phyloP scores from a whole-genome alignment of 306 rosid species.

The Oemleria cerasiformis region DNA sequence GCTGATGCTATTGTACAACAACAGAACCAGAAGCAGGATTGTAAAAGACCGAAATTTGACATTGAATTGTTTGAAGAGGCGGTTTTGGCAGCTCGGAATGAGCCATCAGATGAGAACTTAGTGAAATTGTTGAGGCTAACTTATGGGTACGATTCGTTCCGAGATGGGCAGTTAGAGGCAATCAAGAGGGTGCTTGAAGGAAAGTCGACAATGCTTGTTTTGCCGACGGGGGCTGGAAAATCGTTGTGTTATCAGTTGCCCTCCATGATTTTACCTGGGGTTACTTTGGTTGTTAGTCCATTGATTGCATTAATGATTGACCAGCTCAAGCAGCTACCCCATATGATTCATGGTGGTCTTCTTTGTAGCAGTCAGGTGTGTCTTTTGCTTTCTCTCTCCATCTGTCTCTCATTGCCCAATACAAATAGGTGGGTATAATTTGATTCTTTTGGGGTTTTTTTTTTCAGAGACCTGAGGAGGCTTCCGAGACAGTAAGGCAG shows the following conservation, averaged over 20 bases:
- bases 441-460: conserved; percentile 8
- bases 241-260: conserved; percentile 90
- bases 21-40: conserved; percentile 30
- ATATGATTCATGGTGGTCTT: conserved; percentile 67
- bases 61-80: conserved; percentile 41
- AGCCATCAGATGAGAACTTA: conserved; percentile 67
- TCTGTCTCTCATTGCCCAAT: conserved; percentile 5
- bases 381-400: conserved; percentile 7
- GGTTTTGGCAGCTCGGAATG: conserved; percentile 36
- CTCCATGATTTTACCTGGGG: conserved; percentile 72
- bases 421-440: not conserved
- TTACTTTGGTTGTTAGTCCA: conserved; percentile 86
- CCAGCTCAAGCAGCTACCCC: conserved; percentile 82
- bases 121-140: conserved; percentile 51
- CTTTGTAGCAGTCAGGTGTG: conserved; percentile 73
- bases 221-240: conserved; percentile 96
- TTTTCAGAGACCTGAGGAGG: conserved; percentile 65
- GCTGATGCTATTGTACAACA: conserved; percentile 23
- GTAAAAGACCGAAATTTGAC: conserved; percentile 35
- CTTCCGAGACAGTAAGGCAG: conserved; percentile 55
- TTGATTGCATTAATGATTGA: conserved; percentile 90
- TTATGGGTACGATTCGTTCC: conserved; percentile 67
- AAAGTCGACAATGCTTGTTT: conserved; percentile 71
- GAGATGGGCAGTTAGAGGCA: conserved; percentile 84
- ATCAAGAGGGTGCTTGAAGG: conserved; percentile 70